phyloP scores from a whole-genome alignment of 2,329 filamentous ascomycete genomes.

The Ambrosiella beaveri region DNA sequence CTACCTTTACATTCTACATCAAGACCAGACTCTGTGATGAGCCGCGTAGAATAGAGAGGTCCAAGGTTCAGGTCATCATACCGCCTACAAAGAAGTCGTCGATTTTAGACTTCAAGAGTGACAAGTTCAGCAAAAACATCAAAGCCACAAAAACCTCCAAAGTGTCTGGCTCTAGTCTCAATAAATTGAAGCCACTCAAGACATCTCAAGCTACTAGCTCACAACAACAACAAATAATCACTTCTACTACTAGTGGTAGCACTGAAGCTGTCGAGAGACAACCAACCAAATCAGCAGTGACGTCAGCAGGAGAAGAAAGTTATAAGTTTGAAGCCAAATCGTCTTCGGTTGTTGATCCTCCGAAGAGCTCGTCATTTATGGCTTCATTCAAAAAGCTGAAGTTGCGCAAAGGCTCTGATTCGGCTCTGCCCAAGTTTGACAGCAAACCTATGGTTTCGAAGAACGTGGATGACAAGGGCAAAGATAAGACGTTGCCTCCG shows the following conservation, averaged over 20 bases:
- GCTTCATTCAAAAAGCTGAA: background rate
- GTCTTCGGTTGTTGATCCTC: too few relatives aligned
- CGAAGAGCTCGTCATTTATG: background rate
- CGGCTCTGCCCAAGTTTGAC: background rate
- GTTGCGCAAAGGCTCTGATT: background rate
- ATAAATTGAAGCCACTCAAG: background rate
- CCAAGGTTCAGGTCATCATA: background rate
- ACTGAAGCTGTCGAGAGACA: too few relatives aligned
- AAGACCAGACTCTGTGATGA: conserved; percentile 41
- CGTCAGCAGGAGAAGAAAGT: too few relatives aligned
- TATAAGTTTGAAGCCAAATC: too few relatives aligned
- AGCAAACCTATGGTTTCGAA: background rate
- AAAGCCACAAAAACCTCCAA: background rate
- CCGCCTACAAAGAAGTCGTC: background rate
- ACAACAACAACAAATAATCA: too few relatives aligned
- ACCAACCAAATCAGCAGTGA: too few relatives aligned
- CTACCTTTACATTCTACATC: conserved; percentile 63
- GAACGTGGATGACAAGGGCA: background rate
- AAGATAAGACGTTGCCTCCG: background rate
- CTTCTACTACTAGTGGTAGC: too few relatives aligned
- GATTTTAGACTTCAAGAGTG: background rate
- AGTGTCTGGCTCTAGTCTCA: too few relatives aligned
- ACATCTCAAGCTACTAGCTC: background rate
- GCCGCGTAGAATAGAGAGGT: background rate
- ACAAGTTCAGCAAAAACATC: background rate